These are phyloP conservation scores for Blastomyces gilchristii DNA, from an alignment of 2,329 filamentous ascomycete genomes.

Conservation along the genomic window DNA sequence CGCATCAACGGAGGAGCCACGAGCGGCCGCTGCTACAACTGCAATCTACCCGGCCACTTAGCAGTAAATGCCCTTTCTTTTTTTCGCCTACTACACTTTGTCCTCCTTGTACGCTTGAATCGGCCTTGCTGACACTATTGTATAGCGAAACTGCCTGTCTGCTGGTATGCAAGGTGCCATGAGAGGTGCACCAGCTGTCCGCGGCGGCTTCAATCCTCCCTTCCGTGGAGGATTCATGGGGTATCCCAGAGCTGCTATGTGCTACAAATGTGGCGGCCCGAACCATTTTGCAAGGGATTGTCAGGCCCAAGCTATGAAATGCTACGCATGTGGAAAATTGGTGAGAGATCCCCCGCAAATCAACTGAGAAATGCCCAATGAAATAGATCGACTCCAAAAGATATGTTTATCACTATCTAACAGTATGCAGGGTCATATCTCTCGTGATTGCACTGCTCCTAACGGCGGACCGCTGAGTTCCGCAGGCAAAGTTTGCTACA, in stretches of 20 bases:
- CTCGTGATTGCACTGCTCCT: slow-evolving; percentile 86
- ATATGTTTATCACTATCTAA: slow-evolving; percentile 9
- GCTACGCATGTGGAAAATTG: slow-evolving; percentile 92
- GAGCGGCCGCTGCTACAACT: slow-evolving; percentile 91
- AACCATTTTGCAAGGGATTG: slow-evolving; percentile 99
- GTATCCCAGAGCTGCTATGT: slow-evolving; percentile 45
- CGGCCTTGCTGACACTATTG: slow-evolving; percentile 22
- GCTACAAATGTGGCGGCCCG: slow-evolving; percentile 67
- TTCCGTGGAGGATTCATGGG: slow-evolving; percentile 63
- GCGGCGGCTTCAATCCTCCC: slow-evolving; percentile 52
- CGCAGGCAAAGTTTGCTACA: slow-evolving; percentile 96
- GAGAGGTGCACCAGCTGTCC: slow-evolving; percentile 54
- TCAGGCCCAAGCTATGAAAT: slow-evolving; percentile 97
- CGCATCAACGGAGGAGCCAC: slow-evolving; percentile 71
- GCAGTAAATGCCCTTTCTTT: slow-evolving; percentile 51
- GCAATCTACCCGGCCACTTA: slow-evolving; percentile 83
- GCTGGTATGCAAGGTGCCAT: slow-evolving; percentile 52
- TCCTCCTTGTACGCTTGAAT: not conserved
- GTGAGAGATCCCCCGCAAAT: slow-evolving; percentile 22
- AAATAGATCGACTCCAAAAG: not conserved
- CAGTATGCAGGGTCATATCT: slow-evolving; percentile 61
- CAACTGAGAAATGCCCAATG: not conserved
- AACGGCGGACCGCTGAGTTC: slow-evolving; percentile 94
- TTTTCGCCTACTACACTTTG: not conserved
- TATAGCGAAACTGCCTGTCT: slow-evolving; percentile 16